Evolutionary conservation across 2,329 filamentous ascomycete species (phyloP).

Genomic region (Orbilia quercus): DNA sequence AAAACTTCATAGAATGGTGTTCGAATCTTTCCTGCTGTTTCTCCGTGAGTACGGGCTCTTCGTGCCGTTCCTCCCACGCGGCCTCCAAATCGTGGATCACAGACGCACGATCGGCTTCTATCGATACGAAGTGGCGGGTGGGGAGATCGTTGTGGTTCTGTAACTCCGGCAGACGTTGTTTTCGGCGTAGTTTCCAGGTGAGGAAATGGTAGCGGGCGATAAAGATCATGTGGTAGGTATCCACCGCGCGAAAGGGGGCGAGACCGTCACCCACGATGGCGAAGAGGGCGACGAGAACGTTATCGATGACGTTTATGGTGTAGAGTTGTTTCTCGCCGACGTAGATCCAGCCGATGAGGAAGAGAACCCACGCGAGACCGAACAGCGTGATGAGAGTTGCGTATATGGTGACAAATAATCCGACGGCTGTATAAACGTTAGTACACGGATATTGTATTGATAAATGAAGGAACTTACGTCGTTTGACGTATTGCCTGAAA

Average conservation of each 20-base stretch:
- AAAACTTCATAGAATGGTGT: slow-evolving; percentile 82
- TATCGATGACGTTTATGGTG: slow-evolving; percentile 76
- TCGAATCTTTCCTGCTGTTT: slow-evolving; percentile 76
- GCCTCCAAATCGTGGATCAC: slow-evolving; percentile 54
- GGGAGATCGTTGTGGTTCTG: slow-evolving; percentile 78
- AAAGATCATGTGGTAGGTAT: slow-evolving; percentile 89
- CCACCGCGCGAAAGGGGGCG: slow-evolving; percentile 78
- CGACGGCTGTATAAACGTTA: slow-evolving; percentile 69
- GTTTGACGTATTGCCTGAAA: slow-evolving; percentile 80
- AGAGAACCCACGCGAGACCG: slow-evolving; percentile 88
- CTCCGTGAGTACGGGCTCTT: slow-evolving; percentile 73
- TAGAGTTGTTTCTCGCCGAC: slow-evolving; percentile 78
- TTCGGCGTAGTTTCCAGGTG: slow-evolving; percentile 74
- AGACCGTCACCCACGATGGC: slow-evolving; percentile 77
- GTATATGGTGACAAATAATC: slow-evolving; percentile 85
- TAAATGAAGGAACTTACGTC: slow-evolving; percentile 67
- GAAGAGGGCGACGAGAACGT: slow-evolving; percentile 76
- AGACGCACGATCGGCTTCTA: slow-evolving; percentile 65
- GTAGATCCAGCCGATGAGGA: slow-evolving; percentile 89
- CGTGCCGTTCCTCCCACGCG: slow-evolving; percentile 60
- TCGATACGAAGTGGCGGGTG: slow-evolving; percentile 63
- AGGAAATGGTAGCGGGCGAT: slow-evolving; percentile 77
- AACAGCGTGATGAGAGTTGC: slow-evolving; percentile 85
- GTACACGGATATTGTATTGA: slow-evolving; percentile 15
- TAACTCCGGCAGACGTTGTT: slow-evolving; percentile 72